Conservation (phyloP, 495 filamentous ascomycete species). For the Immersiella caudata region DNA sequence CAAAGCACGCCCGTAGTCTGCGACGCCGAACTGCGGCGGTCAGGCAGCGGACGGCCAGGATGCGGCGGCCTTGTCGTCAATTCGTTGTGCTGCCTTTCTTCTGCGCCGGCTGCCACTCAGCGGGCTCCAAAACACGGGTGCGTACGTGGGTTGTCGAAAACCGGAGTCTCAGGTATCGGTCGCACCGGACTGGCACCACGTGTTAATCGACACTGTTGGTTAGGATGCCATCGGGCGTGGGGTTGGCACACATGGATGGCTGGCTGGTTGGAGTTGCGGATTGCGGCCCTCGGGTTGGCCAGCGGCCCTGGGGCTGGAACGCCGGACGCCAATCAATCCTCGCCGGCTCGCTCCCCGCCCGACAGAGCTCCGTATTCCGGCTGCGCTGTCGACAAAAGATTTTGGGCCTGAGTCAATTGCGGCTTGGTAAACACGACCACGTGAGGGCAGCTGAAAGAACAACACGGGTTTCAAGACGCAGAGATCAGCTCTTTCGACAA, state of each 20-base stretch:
- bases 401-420: not conserved
- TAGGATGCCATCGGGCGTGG: slow-evolving; percentile 30
- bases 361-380: slow-evolving; percentile 15
- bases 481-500: not conserved
- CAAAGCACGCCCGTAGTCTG: not conserved
- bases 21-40: not conserved
- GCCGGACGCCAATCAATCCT: slow-evolving; percentile 12
- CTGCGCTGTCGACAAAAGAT: not conserved
- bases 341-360: slow-evolving; percentile 8
- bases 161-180: slow-evolving; percentile 23
- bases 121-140: slow-evolving; percentile 16
- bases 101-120: slow-evolving; percentile 6
- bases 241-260: slow-evolving; percentile 20
- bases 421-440: not conserved
- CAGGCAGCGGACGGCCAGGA: slow-evolving; percentile 13
- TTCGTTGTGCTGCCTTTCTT: not conserved
- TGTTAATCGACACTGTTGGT: slow-evolving; percentile 37
- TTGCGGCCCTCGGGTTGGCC: slow-evolving; percentile 15
- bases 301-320: not conserved
- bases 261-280: slow-evolving; percentile 15
- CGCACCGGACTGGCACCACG: slow-evolving; percentile 43
- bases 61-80: not conserved
- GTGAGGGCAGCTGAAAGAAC: not conserved
- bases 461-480: not conserved
- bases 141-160: slow-evolving; percentile 28